These are phyloP conservation scores for Parietichytrium sp. DNA, from an alignment of 108 stramenopile species.

Conservation along the genomic window DNA sequence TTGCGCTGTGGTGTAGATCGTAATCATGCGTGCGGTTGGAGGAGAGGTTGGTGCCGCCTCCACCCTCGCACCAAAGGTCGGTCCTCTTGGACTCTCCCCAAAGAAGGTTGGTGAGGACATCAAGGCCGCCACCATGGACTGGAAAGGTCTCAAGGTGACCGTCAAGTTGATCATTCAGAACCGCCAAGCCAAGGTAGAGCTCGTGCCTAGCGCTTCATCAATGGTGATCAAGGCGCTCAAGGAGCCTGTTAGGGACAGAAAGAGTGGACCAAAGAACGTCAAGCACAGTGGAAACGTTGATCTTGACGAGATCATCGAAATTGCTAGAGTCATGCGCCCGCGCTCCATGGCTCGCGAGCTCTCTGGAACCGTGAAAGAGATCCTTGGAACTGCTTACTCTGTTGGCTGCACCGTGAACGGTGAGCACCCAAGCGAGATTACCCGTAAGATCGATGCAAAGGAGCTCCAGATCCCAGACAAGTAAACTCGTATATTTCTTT, in stretches of 20 bases:
- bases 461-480: conserved; percentile 87
- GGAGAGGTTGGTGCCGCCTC: conserved; percentile 97
- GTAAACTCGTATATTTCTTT: no score
- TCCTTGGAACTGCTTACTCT: conserved; percentile 96
- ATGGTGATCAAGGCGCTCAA: conserved; percentile 99
- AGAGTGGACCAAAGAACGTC: conserved; percentile 78
- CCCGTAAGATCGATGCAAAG: conserved; percentile 81
- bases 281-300: conserved; percentile 99
- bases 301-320: conserved; percentile 95
- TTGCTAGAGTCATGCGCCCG: conserved; percentile 94
- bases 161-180: conserved; percentile 99
- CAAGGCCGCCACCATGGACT: conserved; percentile 99
- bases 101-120: conserved; percentile 99
- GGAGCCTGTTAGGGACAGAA: conserved; percentile 98
- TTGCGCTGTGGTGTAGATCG: no score
- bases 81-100: conserved; percentile 98
- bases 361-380: conserved; percentile 95
- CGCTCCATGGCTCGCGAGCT: conserved; percentile 92
- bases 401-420: conserved; percentile 99
- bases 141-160: conserved; percentile 99
- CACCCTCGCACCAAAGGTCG: conserved; percentile 98
- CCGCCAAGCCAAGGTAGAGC: conserved; percentile 95
- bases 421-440: conserved; percentile 88
- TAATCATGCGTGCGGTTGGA: conserved; percentile 90
- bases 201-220: conserved; percentile 95